Evolutionary conservation across 306 rosid genomes (phyloP).

Genomic region (Dalbergia cultrata): DNA sequence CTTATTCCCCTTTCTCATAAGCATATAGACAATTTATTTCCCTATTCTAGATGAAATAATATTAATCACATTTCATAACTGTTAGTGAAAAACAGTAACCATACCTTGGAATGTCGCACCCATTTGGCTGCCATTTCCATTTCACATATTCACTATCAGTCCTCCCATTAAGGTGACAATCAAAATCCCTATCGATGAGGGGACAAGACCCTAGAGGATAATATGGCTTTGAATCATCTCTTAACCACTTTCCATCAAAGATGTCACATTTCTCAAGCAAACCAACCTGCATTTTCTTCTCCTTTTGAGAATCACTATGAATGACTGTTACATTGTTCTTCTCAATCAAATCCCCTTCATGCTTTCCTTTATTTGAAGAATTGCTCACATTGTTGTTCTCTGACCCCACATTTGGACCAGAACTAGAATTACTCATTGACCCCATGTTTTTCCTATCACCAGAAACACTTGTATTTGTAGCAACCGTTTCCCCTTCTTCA

Average conservation of each 20-base stretch:
- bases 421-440: constrained; percentile 38
- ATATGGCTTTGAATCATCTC: constrained; percentile 82
- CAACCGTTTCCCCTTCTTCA: constrained; percentile 35
- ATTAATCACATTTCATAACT: not conserved
- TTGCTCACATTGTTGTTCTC: constrained; percentile 27
- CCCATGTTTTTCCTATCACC: not conserved
- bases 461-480: constrained; percentile 33
- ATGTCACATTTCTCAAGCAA: constrained; percentile 68
- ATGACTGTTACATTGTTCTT: constrained; percentile 35
- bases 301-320: constrained; percentile 23
- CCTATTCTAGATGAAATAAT: not conserved
- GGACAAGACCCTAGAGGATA: constrained; percentile 89
- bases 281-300: constrained; percentile 34
- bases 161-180: constrained; percentile 76
- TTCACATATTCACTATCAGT: constrained; percentile 72
- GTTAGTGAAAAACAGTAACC: constrained; percentile 3
- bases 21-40: not conserved
- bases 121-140: constrained; percentile 96
- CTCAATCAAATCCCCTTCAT: constrained; percentile 34
- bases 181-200: constrained; percentile 72
- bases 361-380: constrained; percentile 8
- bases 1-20: not conserved
- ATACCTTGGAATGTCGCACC: constrained; percentile 86
- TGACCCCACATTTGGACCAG: constrained; percentile 8
- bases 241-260: constrained; percentile 82